Evolutionary conservation across 345 rosid species (phyloP).

Genomic region (Salix brachista): DNA sequence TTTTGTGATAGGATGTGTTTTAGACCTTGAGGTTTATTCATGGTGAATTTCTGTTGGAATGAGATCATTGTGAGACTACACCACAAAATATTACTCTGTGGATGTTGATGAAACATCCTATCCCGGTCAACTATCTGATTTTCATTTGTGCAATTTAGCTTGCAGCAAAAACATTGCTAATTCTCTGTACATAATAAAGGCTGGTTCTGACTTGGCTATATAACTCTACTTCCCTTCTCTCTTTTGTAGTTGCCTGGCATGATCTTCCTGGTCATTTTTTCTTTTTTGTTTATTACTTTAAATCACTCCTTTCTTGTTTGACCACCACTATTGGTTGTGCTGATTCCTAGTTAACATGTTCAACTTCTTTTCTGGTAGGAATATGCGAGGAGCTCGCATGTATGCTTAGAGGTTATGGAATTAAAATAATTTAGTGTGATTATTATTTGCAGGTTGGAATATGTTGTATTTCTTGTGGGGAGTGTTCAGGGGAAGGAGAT

Average conservation of each 20-base stretch:
- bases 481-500: conserved; percentile 69
- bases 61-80: background rate
- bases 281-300: background rate
- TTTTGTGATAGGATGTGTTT: background rate
- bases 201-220: background rate
- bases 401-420: background rate
- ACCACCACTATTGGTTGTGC: background rate
- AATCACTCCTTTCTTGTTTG: background rate
- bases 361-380: background rate
- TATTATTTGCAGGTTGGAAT: conserved; percentile 55
- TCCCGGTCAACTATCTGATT: background rate
- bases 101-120: background rate
- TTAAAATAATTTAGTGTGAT: background rate
- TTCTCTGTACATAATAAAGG: background rate
- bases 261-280: background rate
- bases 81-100: background rate
- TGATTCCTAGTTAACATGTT: background rate
- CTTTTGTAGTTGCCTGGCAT: background rate
- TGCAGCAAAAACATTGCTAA: background rate
- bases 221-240: background rate
- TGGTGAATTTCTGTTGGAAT: background rate
- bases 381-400: background rate
- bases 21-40: background rate
- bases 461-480: conserved; percentile 87
- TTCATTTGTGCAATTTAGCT: background rate